These are phyloP conservation scores for Psilocybe cubensis DNA, from an alignment of 768 basidiomycete species.

Conservation along the genomic window DNA sequence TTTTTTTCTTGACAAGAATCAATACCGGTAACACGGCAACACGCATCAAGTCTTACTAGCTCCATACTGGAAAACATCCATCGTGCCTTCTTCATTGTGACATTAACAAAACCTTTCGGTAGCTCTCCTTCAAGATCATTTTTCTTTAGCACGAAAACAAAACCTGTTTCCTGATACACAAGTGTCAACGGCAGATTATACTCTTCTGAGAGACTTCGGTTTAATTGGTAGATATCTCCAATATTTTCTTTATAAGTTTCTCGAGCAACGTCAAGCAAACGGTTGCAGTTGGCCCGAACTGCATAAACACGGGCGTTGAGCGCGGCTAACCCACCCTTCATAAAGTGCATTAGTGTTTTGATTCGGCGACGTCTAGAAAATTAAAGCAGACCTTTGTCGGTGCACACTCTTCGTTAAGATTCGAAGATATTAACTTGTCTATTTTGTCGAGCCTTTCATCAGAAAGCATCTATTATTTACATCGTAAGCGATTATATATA, in stretches of 20 bases:
- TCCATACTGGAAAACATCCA: constrained; percentile 82
- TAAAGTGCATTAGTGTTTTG: neutral
- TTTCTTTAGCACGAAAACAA: constrained; percentile 75
- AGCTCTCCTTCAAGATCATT: constrained; percentile 64
- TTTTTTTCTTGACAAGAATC: constrained; percentile 63
- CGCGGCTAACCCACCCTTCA: constrained; percentile 70
- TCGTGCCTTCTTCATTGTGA: constrained; percentile 65
- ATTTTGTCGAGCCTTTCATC: constrained; percentile 75
- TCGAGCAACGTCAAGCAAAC: constrained; percentile 90
- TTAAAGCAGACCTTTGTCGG: constrained; percentile 55
- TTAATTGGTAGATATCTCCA: constrained; percentile 80
- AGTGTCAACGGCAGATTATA: constrained; percentile 69
- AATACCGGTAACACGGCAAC: constrained; percentile 1
- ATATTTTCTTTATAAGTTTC: constrained; percentile 95
- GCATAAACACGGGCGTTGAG: constrained; percentile 89
- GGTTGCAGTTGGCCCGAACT: constrained; percentile 82
- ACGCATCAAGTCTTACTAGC: constrained; percentile 52
- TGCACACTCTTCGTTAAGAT: constrained; percentile 74
- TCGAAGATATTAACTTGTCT: constrained; percentile 56
- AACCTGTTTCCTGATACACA: constrained; percentile 74
- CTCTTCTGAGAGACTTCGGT: constrained; percentile 57
- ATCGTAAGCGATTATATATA: neutral
- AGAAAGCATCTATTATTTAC: constrained; percentile 59
- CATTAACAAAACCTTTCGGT: constrained; percentile 75
- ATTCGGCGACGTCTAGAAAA: neutral